Percentiles rank a stretch among this genome's conserved stretches.
Evolutionary conservation across 1,139 yeast genomes (phyloP).

Genomic region (Taphrina sp.): DNA sequence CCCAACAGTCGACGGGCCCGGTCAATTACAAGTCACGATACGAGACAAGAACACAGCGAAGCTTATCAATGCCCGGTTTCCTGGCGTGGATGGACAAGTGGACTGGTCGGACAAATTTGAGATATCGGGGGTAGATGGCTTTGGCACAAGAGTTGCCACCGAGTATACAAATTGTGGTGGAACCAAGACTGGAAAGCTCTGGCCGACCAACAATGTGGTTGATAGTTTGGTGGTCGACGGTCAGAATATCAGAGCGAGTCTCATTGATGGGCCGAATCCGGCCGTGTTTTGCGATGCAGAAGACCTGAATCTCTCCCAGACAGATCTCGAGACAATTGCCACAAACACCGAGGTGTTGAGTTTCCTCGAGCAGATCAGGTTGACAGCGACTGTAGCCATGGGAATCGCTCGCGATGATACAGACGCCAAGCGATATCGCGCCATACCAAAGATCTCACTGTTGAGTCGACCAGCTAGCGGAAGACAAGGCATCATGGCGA

Average conservation of each 20-base stretch:
- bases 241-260: background rate
- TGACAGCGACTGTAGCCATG: slow-evolving; percentile 6
- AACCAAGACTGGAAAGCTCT: slow-evolving; percentile 8
- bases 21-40: background rate
- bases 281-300: slow-evolving; percentile 7
- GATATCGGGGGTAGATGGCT: slow-evolving; percentile 9
- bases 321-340: background rate
- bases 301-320: background rate
- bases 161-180: slow-evolving; percentile 14
- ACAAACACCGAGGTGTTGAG: background rate
- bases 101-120: slow-evolving; percentile 7
- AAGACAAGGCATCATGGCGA: background rate
- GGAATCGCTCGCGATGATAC: background rate
- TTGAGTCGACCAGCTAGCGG: background rate
- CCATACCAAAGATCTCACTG: slow-evolving; percentile 1
- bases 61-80: background rate
- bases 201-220: background rate
- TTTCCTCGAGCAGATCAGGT: background rate
- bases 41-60: slow-evolving; percentile 2
- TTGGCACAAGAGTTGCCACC: slow-evolving; percentile 7
- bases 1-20: background rate
- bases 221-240: slow-evolving; percentile 1
- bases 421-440: background rate
- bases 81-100: background rate
- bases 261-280: slow-evolving; percentile 12